These are phyloP conservation scores for Solanum etuberosum DNA, from an alignment of 257 asterid genomes.

Conservation along the genomic window DNA sequence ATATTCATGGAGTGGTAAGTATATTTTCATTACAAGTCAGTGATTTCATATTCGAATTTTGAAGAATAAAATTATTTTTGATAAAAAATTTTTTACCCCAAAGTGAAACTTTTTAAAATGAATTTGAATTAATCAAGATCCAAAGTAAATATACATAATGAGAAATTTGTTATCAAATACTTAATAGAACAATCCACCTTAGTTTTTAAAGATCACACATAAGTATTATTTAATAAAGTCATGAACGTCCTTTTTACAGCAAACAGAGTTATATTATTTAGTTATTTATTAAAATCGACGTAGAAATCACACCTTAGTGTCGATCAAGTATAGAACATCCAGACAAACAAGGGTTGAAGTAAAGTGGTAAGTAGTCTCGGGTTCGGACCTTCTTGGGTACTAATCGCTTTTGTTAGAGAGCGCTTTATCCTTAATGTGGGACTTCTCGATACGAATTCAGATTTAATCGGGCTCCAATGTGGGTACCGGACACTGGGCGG, in stretches of 20 bases:
- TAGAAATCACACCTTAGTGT: background rate
- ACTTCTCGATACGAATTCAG: too few relatives aligned
- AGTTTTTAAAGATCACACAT: background rate
- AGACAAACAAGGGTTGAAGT: too few relatives aligned
- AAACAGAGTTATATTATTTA: background rate
- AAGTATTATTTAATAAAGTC: background rate
- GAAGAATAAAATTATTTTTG: background rate
- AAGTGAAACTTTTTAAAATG: background rate
- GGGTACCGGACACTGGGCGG: too few relatives aligned
- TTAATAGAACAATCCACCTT: background rate
- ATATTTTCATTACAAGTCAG: background rate
- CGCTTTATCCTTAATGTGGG: too few relatives aligned
- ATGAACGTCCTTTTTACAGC: background rate
- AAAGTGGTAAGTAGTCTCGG: too few relatives aligned
- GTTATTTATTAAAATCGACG: background rate
- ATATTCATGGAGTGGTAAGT: too few relatives aligned
- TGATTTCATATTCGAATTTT: accelerated
- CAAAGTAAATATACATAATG: too few relatives aligned
- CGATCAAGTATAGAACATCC: too few relatives aligned
- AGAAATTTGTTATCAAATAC: too few relatives aligned
- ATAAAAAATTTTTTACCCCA: background rate
- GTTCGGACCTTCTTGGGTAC: too few relatives aligned
- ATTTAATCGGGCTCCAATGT: too few relatives aligned
- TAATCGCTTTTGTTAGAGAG: too few relatives aligned
- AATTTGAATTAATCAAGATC: background rate